Evolutionary conservation across 2,329 filamentous ascomycete genomes (phyloP).

Genomic region (Fusarium coicis): DNA sequence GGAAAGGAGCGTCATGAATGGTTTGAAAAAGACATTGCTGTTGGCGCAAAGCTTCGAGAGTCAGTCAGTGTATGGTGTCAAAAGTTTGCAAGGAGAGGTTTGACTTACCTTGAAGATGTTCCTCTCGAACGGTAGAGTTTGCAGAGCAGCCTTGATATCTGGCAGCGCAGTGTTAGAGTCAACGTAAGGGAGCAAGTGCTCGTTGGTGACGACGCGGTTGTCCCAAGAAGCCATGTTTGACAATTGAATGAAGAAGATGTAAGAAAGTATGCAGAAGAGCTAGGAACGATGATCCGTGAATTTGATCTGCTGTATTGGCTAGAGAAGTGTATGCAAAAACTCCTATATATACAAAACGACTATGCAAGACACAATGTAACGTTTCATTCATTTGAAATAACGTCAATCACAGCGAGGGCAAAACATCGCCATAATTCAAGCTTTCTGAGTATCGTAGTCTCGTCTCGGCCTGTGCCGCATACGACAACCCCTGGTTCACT

Average conservation of each 20-base stretch:
- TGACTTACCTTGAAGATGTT: slow-evolving; percentile 18
- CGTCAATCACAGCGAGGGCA: not conserved
- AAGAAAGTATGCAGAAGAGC: not conserved
- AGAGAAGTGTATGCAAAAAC: not conserved
- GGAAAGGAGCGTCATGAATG: slow-evolving; percentile 12
- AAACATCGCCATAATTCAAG: rapidly evolving
- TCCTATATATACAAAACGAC: not conserved
- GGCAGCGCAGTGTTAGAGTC: not conserved
- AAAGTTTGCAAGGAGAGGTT: rapidly evolving
- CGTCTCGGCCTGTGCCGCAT: not conserved
- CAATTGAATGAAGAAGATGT: rapidly evolving
- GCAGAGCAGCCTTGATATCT: slow-evolving; percentile 15
- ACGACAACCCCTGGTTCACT: not conserved
- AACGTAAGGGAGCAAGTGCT: slow-evolving; percentile 16
- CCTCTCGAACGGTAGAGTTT: slow-evolving; percentile 15
- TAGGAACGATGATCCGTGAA: not conserved
- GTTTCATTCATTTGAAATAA: not conserved
- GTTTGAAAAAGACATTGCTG: slow-evolving; percentile 7
- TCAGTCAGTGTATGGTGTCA: not conserved
- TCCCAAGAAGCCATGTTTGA: slow-evolving; percentile 9
- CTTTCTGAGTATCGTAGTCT: not conserved
- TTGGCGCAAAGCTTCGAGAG: not conserved
- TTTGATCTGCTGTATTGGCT: not conserved
- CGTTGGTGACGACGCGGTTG: not conserved
- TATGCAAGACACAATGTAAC: not conserved